phyloP scores from a whole-genome alignment of 2,329 filamentous ascomycete genomes.

The Lecanicillium sp. region DNA sequence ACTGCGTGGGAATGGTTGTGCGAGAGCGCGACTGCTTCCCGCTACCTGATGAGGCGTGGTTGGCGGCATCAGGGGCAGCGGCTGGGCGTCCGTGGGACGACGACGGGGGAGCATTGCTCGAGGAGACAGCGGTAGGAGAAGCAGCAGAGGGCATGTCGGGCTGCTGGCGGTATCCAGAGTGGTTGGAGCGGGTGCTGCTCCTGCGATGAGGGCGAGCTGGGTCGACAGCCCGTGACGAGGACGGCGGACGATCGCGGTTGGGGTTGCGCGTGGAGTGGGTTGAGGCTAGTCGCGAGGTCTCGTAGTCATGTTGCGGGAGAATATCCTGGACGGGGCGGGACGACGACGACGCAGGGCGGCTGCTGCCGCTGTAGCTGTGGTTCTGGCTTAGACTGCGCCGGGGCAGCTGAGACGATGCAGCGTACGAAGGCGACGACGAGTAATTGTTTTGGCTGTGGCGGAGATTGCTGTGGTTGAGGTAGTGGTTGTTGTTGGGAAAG shows the following conservation, averaged over 20 bases:
- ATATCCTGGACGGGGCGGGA: slow-evolving; percentile 35
- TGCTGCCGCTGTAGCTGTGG: slow-evolving; percentile 27
- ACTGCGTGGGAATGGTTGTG: slow-evolving; percentile 82
- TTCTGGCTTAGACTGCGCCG: slow-evolving; percentile 5
- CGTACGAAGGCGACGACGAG: background rate
- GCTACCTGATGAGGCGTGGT: slow-evolving; percentile 24
- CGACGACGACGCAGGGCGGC: slow-evolving; percentile 26
- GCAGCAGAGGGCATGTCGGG: slow-evolving; percentile 43
- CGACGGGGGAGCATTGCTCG: slow-evolving; percentile 43
- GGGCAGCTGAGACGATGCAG: slow-evolving; percentile 7
- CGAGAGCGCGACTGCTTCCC: slow-evolving; percentile 48
- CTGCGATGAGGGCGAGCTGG: slow-evolving; percentile 35
- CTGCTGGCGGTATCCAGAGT: slow-evolving; percentile 23
- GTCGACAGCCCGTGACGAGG: slow-evolving; percentile 45
- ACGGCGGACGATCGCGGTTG: slow-evolving; percentile 50
- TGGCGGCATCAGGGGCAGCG: slow-evolving; percentile 28
- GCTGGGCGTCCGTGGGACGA: slow-evolving; percentile 36
- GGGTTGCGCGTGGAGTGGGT: slow-evolving; percentile 55
- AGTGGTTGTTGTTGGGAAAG: slow-evolving; percentile 12
- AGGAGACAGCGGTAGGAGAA: slow-evolving; percentile 39
- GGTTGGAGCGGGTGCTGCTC: slow-evolving; percentile 41
- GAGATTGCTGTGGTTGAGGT: slow-evolving; percentile 10
- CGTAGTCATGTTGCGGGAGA: slow-evolving; percentile 59
- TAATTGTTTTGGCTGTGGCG: slow-evolving; percentile 10
- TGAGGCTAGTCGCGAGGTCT: slow-evolving; percentile 58